Percentiles rank a stretch among this genome's conserved stretches.
These are phyloP conservation scores for Globisporangium echinulatum DNA, from an alignment of 352 stramenopile species.

Conservation along the genomic window DNA sequence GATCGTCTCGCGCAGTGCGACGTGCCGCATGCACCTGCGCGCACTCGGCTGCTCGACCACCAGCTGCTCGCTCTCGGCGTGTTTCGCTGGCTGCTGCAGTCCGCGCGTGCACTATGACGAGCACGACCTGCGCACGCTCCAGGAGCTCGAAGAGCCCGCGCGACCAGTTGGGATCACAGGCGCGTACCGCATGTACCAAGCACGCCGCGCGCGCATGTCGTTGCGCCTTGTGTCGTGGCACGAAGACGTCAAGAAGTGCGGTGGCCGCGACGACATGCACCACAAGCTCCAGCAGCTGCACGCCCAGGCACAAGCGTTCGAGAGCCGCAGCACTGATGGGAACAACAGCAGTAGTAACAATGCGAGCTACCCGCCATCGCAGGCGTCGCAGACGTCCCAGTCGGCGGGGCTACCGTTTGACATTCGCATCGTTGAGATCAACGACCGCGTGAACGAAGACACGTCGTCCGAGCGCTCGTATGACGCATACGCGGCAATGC, in stretches of 20 bases:
- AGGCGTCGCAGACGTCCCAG: not conserved
- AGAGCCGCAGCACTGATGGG: conserved; percentile 10
- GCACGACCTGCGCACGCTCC: conserved; percentile 43
- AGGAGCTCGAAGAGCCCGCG: conserved; percentile 38
- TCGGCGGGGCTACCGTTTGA: conserved; percentile 27
- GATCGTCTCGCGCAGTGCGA: conserved; percentile 39
- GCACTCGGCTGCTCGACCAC: conserved; percentile 30
- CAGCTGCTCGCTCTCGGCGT: conserved; percentile 15
- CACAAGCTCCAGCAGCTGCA: conserved; percentile 54
- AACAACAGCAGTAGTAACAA: conserved; percentile 16
- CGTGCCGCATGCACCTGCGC: conserved; percentile 28
- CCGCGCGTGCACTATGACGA: conserved; percentile 44
- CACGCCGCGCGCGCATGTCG: conserved; percentile 35
- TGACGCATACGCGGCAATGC: conserved; percentile 9
- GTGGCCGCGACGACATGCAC: conserved; percentile 31
- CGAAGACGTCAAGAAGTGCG: conserved; percentile 47
- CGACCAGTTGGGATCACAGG: conserved; percentile 44
- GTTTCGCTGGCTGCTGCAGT: conserved; percentile 10
- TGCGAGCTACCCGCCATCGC: not conserved
- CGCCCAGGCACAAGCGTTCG: conserved; percentile 10
- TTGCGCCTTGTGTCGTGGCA: conserved; percentile 53
- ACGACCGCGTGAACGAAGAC: conserved; percentile 24
- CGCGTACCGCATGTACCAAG: conserved; percentile 50
- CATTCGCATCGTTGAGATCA: conserved; percentile 38
- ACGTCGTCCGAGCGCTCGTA: conserved; percentile 11